Conservation (phyloP, 306 rosid species). For the Casuarina glauca region DNA sequence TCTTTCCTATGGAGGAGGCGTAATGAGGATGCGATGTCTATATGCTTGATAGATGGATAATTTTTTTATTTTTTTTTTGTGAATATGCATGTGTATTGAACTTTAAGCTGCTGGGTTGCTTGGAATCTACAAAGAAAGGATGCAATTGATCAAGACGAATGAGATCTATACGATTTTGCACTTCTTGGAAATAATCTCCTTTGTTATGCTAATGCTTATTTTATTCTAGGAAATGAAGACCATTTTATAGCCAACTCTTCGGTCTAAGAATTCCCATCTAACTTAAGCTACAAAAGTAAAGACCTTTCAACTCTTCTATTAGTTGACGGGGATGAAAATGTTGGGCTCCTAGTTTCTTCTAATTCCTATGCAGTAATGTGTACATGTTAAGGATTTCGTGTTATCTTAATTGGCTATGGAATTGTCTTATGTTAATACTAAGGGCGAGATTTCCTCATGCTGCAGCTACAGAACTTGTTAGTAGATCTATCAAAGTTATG, state of each 20-base stretch:
- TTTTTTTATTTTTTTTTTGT: not conserved
- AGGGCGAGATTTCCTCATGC: conserved; percentile 12
- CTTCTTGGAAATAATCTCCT: too few relatives aligned
- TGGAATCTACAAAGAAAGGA: not conserved
- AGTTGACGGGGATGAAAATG: not conserved
- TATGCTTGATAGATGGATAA: not conserved
- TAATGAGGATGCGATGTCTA: not conserved
- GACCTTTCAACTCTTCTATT: too few relatives aligned
- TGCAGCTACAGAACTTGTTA: conserved; percentile 88
- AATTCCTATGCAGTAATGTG: not conserved
- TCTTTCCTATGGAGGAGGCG: not conserved
- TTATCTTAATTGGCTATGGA: not conserved
- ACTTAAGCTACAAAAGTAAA: too few relatives aligned
- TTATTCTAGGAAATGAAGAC: too few relatives aligned
- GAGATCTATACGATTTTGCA: too few relatives aligned
- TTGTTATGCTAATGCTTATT: too few relatives aligned
- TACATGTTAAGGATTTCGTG: not conserved
- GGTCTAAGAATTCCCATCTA: too few relatives aligned
- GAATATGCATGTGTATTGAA: not conserved
- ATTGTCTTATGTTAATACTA: not conserved
- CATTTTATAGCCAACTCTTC: too few relatives aligned
- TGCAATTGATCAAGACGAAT: too few relatives aligned
- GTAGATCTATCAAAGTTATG: conserved; percentile 87
- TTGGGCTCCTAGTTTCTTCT: not conserved
- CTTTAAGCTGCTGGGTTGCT: not conserved